A percentile compares a stretch with the other conserved stretches of the same genome.
Evolutionary conservation across 805 yeast species (phyloP).

Genomic region (Kluyveromyces wickerhamii): DNA sequence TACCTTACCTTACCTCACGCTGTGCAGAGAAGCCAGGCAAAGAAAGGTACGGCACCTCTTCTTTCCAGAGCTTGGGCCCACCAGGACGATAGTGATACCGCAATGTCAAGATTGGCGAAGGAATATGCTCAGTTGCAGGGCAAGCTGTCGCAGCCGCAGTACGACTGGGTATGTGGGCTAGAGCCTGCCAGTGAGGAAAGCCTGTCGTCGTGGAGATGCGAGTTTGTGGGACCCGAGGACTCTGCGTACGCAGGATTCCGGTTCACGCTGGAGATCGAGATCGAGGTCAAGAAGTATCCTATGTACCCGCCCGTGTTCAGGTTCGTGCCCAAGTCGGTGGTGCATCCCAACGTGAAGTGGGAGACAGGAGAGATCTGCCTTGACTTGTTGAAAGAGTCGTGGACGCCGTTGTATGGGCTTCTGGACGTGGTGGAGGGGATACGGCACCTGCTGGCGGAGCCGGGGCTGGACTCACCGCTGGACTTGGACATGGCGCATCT

Average conservation of each 20-base stretch:
- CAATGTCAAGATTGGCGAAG: no score
- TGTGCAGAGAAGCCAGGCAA: no score
- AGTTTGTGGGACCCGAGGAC: conserved; percentile 42
- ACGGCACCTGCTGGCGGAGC: conserved; percentile 47
- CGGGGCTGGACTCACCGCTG: conserved; percentile 66
- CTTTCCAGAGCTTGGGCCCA: no score
- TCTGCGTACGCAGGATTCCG: conserved; percentile 46
- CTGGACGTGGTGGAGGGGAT: conserved; percentile 49
- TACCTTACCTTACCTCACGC: no score
- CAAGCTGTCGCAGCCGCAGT: conserved; percentile 4
- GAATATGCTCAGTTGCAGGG: conserved; percentile 6
- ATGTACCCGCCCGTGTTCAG: conserved; percentile 46
- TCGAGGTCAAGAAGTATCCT: conserved; percentile 45
- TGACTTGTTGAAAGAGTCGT: conserved; percentile 47
- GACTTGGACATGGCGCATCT: conserved; percentile 64
- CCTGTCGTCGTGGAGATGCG: conserved; percentile 44
- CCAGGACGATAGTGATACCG: no score
- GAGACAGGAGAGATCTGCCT: conserved; percentile 63
- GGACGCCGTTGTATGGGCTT: conserved; percentile 75
- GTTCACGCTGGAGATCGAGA: conserved; percentile 41
- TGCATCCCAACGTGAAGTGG: conserved; percentile 43
- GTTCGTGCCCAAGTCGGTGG: conserved; percentile 35
- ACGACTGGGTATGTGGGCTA: conserved; percentile 17
- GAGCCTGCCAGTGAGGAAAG: conserved; percentile 39
- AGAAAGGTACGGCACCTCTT: no score